phyloP scores from a whole-genome alignment of 768 basidiomycete genomes.

The Psilocybe cyanescens region DNA sequence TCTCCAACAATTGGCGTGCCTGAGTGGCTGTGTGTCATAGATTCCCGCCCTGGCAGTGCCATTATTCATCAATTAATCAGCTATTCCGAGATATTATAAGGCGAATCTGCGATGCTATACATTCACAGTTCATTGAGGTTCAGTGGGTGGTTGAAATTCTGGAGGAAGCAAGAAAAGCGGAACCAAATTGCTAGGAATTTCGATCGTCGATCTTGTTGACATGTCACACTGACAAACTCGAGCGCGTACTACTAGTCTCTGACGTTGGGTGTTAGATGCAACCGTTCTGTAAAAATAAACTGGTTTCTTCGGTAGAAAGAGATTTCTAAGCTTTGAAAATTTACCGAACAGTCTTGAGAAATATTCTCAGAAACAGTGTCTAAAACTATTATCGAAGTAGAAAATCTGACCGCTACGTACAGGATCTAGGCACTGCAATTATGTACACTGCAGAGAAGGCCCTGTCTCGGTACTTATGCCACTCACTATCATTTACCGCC shows the following conservation, averaged over 20 bases:
- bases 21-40: conserved; percentile 13
- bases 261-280: not conserved
- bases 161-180: not conserved
- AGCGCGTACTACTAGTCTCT: not conserved
- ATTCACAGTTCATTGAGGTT: not conserved
- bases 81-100: not conserved
- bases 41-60: not conserved
- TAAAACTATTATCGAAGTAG: too few relatives aligned
- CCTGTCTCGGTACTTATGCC: too few relatives aligned
- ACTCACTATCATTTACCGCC: too few relatives aligned
- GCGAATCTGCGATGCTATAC: not conserved
- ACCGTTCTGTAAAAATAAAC: too few relatives aligned
- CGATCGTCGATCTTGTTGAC: not conserved
- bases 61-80: not conserved
- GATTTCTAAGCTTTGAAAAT: too few relatives aligned
- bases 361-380: too few relatives aligned
- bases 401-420: too few relatives aligned
- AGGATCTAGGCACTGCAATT: too few relatives aligned
- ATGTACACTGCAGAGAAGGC: too few relatives aligned
- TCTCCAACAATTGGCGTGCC: conserved; percentile 10
- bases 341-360: too few relatives aligned
- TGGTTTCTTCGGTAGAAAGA: too few relatives aligned
- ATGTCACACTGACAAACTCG: not conserved
- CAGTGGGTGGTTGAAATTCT: not conserved
- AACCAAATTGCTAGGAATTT: not conserved